Evolutionary conservation across 1,284 basidiomycete genomes (phyloP), one percentile per base, ranked within the genome.

Genomic region (Malassezia furfur): DNA sequence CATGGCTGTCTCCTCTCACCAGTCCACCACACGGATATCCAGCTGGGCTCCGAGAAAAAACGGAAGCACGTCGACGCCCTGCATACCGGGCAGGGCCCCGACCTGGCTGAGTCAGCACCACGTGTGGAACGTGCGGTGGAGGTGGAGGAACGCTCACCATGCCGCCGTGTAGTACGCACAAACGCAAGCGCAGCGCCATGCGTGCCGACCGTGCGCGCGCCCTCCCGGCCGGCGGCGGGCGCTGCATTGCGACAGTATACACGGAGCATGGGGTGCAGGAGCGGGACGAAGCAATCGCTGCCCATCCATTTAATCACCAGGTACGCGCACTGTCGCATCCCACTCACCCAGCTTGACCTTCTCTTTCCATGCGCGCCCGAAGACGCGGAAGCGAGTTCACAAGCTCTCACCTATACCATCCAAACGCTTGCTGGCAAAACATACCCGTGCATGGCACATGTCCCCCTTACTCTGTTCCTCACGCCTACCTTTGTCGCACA

Each of bases 131-230:
- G 45, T 35, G 41, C 8, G 41, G n/a, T 14, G 35, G 45, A 36
- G 22, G 45, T 47, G 45, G 45, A 36, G 31, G n/a, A 21, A 19
- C 21, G 9, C 11, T 40, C 39, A 25, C 10, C 22, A 47, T 36
- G 45, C 45, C 30, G 47, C 47, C 38, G 38, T 40, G 19, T n/a
- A 69, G 67, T 55, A 63, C 68, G 17, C 70, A 72, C 62, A 72
- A 72, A 62, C 61, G 70, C 6, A 68, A 62, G 40, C 62, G 70
- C 38, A 67, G 66, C 50, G 66, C 70, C 25, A 54, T 61, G 38
- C 61, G 70, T 14, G 63, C 68, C 14, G 68, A 72, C 52, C 57
- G 54, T 30, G 52, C 56, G 14, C 58, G 66, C 31, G 64, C 60
- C 30, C 44, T 53, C 14, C 57, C 56, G 1, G 56, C 50, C 12